phyloP scores from a whole-genome alignment of 306 rosid species.

The Canavalia ensiformis region DNA sequence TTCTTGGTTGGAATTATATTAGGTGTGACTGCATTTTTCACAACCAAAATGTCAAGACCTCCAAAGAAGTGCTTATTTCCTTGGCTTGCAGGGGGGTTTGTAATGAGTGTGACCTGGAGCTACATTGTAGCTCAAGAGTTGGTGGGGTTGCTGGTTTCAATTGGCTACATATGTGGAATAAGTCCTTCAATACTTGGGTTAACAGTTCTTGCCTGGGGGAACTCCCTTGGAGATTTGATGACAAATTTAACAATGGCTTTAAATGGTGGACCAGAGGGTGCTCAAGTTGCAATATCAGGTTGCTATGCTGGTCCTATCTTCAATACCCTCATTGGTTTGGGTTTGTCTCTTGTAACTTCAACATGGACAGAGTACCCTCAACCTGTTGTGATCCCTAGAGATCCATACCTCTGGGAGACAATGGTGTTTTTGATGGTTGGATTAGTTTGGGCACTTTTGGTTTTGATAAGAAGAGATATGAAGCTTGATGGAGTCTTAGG shows the following conservation, averaged over 20 bases:
- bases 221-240: slow-evolving; percentile 57
- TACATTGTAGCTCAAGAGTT: slow-evolving; percentile 56
- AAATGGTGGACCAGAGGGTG: slow-evolving; percentile 52
- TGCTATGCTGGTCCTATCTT: slow-evolving; percentile 59
- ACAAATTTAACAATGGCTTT: slow-evolving; percentile 55
- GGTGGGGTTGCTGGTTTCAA: slow-evolving; percentile 52
- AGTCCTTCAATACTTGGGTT: slow-evolving; percentile 59
- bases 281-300: slow-evolving; percentile 54
- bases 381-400: slow-evolving; percentile 49
- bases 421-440: slow-evolving; percentile 49
- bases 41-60: slow-evolving; percentile 33
- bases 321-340: slow-evolving; percentile 49
- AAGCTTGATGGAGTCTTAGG: slow-evolving; percentile 55
- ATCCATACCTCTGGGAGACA: slow-evolving; percentile 56
- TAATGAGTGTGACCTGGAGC: slow-evolving; percentile 59
- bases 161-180: slow-evolving; percentile 48
- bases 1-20: slow-evolving; percentile 41
- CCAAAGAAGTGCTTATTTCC: slow-evolving; percentile 52
- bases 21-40: slow-evolving; percentile 47
- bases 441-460: slow-evolving; percentile 54
- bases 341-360: slow-evolving; percentile 48
- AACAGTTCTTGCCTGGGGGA: slow-evolving; percentile 60
- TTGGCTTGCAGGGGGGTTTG: slow-evolving; percentile 58
- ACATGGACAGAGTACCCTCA: slow-evolving; percentile 54
- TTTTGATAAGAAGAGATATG: slow-evolving; percentile 48